These are phyloP conservation scores for Panellus pusillus DNA, from an alignment of 768 basidiomycete species.

Conservation along the genomic window DNA sequence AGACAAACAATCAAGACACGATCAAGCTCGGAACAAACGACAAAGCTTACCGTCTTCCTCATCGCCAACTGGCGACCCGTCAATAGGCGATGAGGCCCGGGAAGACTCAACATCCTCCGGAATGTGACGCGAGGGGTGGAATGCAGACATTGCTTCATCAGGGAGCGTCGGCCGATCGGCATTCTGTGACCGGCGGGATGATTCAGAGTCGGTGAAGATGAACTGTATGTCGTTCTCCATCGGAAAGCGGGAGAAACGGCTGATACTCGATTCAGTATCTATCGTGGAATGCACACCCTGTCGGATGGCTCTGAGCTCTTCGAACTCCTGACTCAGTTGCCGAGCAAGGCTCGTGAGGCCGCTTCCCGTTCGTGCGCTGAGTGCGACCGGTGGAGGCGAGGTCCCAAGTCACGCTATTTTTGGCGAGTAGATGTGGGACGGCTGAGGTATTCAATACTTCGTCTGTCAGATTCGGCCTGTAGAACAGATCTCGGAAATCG, in stretches of 20 bases:
- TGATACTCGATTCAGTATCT: conserved; percentile 29
- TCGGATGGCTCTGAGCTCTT: conserved; percentile 37
- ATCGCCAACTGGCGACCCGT: conserved; percentile 35
- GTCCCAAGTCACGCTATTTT: conserved; percentile 36
- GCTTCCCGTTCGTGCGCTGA: conserved; percentile 39
- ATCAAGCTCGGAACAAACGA: neutral
- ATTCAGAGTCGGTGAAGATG: conserved; percentile 23
- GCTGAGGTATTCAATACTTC: conserved; percentile 28
- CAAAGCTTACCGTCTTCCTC: conserved; percentile 41
- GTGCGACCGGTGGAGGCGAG: conserved; percentile 24
- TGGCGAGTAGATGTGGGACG: conserved; percentile 24
- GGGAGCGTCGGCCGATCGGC: conserved; percentile 17
- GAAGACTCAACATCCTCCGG: conserved; percentile 53
- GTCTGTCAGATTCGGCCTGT: conserved; percentile 42
- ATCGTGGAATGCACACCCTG: conserved; percentile 25
- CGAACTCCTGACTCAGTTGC: conserved; percentile 52
- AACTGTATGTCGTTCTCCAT: conserved; percentile 16
- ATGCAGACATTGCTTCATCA: conserved; percentile 33
- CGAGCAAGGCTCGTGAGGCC: conserved; percentile 50
- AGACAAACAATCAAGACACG: conserved; percentile 6
- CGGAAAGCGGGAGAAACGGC: conserved; percentile 19
- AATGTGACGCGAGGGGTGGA: conserved; percentile 40
- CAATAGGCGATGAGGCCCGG: conserved; percentile 38
- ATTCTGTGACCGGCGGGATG: conserved; percentile 14
- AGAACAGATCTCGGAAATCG: conserved; percentile 75